These are phyloP conservation scores for Naganishia sp. DNA, from an alignment of 1,284 basidiomycete species.

Conservation along the genomic window DNA sequence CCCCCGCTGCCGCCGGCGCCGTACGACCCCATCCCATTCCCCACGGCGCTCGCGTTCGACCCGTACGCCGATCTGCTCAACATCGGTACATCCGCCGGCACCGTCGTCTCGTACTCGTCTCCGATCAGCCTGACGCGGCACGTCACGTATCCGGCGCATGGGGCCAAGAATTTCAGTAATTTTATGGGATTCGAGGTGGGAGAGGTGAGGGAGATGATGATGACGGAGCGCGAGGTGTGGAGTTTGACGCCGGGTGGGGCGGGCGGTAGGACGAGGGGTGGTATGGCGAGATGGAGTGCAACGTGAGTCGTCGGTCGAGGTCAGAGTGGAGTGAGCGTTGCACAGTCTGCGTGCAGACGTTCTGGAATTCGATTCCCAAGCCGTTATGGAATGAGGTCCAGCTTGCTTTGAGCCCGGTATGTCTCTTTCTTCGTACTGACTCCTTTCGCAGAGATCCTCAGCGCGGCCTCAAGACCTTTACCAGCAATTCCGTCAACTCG, in stretches of 20 bases:
- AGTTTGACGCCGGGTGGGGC: conserved; percentile 52
- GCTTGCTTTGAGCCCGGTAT: background rate
- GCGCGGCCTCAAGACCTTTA: conserved; percentile 50
- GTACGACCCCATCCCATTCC: conserved; percentile 45
- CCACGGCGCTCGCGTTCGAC: conserved; percentile 79
- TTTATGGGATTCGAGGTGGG: conserved; percentile 36
- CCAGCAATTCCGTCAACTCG: conserved; percentile 54
- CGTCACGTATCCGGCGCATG: conserved; percentile 68
- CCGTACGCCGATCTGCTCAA: conserved; percentile 86
- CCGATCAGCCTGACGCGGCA: conserved; percentile 56
- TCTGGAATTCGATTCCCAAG: too few relatives aligned
- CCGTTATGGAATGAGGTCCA: too few relatives aligned
- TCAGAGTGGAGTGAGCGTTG: background rate
- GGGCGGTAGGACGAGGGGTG: conserved; percentile 51
- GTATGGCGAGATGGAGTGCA: conserved; percentile 51
- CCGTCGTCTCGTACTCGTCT: conserved; percentile 71
- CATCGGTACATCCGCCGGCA: conserved; percentile 75
- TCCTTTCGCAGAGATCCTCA: conserved; percentile 42
- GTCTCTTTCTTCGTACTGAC: background rate
- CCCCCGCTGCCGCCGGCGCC: conserved; percentile 46
- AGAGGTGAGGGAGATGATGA: conserved; percentile 69
- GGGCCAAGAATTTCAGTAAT: conserved; percentile 38
- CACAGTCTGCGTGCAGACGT: background rate
- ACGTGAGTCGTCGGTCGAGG: conserved; percentile 38
- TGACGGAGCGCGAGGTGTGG: conserved; percentile 72